Evolutionary conservation across 495 filamentous ascomycete species (phyloP).

Genomic region (Penicillium nucicola): DNA sequence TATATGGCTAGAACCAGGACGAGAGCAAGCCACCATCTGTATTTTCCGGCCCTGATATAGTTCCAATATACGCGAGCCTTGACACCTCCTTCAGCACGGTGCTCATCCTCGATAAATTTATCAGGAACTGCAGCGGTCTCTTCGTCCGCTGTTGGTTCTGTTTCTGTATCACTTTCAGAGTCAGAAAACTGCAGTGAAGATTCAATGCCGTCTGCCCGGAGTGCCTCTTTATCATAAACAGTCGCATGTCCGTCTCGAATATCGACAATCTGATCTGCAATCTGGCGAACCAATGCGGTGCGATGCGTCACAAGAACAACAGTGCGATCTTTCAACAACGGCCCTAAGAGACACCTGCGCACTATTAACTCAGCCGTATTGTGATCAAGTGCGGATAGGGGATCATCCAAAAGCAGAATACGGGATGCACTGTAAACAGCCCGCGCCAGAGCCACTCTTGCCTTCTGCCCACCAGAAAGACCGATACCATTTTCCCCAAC

Average conservation of each 20-base stretch:
- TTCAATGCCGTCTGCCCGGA: conserved; percentile 17
- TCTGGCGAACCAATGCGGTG: conserved; percentile 58
- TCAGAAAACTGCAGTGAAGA: conserved; percentile 14
- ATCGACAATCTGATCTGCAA: conserved; percentile 68
- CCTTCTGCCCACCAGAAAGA: conserved; percentile 69
- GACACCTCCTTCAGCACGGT: conserved; percentile 71
- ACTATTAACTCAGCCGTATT: conserved; percentile 73
- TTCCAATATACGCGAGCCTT: conserved; percentile 73
- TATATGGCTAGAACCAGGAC: conserved; percentile 56
- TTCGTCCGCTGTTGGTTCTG: conserved; percentile 37
- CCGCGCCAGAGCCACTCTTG: conserved; percentile 64
- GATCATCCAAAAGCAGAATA: conserved; percentile 67
- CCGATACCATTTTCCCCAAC: conserved; percentile 69
- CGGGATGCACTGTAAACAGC: conserved; percentile 67
- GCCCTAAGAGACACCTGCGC: conserved; percentile 61
- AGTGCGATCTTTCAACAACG: conserved; percentile 58
- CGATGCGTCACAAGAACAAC: conserved; percentile 79
- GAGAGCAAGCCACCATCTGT: conserved; percentile 66
- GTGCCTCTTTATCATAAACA: conserved; percentile 41
- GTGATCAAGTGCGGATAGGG: conserved; percentile 67
- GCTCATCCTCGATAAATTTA: conserved; percentile 81
- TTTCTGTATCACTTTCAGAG: conserved; percentile 30
- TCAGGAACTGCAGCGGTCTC: conserved; percentile 55
- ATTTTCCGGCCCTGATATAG: conserved; percentile 73
- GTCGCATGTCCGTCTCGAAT: conserved; percentile 54